Evolutionary conservation across 306 rosid genomes (phyloP).

Genomic region (Fragaria nilgerrensis): DNA sequence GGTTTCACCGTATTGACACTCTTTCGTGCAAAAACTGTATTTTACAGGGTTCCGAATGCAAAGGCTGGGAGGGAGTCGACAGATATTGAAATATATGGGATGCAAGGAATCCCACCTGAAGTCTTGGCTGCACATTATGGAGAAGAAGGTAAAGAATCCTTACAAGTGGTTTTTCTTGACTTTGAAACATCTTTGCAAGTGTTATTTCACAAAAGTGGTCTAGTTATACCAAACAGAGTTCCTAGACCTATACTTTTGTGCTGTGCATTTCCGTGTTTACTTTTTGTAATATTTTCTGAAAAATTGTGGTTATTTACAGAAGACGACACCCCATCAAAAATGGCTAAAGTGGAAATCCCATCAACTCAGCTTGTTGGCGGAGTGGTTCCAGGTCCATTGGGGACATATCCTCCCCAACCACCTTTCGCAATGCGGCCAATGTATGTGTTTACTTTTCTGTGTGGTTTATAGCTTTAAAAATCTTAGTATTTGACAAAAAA

Average conservation of each 20-base stretch:
- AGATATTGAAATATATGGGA: conserved; percentile 96
- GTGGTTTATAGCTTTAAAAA: neutral
- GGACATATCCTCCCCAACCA: conserved; percentile 74
- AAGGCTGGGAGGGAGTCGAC: conserved; percentile 86
- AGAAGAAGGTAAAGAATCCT: conserved; percentile 64
- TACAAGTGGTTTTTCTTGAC: neutral
- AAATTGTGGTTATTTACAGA: conserved; percentile 44
- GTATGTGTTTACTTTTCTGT: conserved; percentile 45
- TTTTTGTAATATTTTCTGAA: conserved; percentile 27
- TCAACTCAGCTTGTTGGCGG: conserved; percentile 58
- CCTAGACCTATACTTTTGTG: neutral
- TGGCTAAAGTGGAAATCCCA: conserved; percentile 71
- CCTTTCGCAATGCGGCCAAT: conserved; percentile 63
- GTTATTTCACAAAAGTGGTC: neutral
- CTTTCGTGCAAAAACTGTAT: conserved; percentile 4
- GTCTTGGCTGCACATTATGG: conserved; percentile 94
- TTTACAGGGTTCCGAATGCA: conserved; percentile 89
- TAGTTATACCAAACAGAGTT: neutral
- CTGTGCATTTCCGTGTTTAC: neutral
- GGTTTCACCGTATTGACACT: neutral
- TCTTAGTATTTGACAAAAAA: neutral
- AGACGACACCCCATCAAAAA: conserved; percentile 67
- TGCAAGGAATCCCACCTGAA: conserved; percentile 99
- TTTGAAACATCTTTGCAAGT: neutral
- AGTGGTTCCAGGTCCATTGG: conserved; percentile 65